Percentiles rank a stretch among this genome's conserved stretches.
phyloP scores from a whole-genome alignment of 306 rosid species.

The Prunus kanzakura region DNA sequence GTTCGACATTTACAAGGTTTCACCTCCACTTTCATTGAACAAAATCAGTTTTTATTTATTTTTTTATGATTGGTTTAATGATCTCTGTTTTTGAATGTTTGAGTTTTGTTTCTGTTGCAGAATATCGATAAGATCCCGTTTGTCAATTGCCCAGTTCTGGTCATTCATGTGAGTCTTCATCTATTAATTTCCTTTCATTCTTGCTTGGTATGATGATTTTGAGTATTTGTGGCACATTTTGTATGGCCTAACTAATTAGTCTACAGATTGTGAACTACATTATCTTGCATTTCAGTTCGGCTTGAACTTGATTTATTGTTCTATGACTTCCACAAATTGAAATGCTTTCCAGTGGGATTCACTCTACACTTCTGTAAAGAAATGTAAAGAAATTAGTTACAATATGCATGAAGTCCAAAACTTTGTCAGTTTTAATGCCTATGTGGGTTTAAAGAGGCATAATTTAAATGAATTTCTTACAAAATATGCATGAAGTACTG shows the following conservation, averaged over 20 bases:
- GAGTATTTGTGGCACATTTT: not conserved
- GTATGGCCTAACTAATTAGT: not conserved
- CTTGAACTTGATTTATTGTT: not conserved
- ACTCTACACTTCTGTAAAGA: not conserved
- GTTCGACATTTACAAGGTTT: conserved; percentile 76
- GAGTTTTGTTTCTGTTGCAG: conserved; percentile 33
- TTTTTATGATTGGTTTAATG: not conserved
- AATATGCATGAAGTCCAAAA: not conserved
- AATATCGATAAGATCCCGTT: conserved; percentile 61
- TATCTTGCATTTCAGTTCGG: not conserved
- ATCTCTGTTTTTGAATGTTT: not conserved
- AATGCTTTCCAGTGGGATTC: not conserved
- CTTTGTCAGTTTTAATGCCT: not conserved
- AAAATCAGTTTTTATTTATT: not conserved
- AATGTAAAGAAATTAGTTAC: not conserved
- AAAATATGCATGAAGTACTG: not conserved
- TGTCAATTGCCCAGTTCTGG: conserved; percentile 54
- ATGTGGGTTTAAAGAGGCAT: not conserved
- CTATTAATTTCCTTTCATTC: not conserved
- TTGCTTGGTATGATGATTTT: not conserved
- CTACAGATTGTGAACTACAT: not conserved
- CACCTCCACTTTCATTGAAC: not conserved
- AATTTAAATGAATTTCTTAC: no score
- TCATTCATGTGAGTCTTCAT: conserved; percentile 56
- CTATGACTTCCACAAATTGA: not conserved